Evolutionary conservation across 1,284 basidiomycete species (phyloP).

Genomic region (Bothia castanella): DNA sequence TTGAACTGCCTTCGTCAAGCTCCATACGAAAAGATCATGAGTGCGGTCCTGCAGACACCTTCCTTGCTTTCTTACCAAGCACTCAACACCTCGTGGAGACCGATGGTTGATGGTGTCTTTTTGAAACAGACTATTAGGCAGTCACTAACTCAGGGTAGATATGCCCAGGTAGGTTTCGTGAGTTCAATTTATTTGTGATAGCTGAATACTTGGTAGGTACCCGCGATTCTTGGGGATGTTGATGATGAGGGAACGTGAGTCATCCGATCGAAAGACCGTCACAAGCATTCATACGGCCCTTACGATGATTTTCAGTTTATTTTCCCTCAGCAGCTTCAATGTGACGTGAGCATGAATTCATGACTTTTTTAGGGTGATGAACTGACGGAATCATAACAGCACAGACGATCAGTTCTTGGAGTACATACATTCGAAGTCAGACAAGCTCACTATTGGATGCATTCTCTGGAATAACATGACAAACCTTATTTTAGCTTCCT

Average conservation of each 20-base stretch:
- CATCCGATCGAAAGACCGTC: background rate
- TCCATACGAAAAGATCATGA: slow-evolving; percentile 18
- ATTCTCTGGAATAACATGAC: too few species aligned
- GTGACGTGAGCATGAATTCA: slow-evolving; percentile 10
- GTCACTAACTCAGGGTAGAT: slow-evolving; percentile 11
- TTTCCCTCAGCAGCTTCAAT: slow-evolving; percentile 15
- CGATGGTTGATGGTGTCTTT: slow-evolving; percentile 13
- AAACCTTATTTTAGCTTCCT: slow-evolving; percentile 11
- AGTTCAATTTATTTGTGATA: background rate
- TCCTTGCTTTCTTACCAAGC: slow-evolving; percentile 18
- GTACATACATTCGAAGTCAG: slow-evolving; percentile 15
- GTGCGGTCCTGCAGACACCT: slow-evolving; percentile 8
- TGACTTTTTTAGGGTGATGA: background rate
- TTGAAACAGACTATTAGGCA: slow-evolving; percentile 13
- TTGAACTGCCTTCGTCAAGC: slow-evolving; percentile 41
- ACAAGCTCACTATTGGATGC: background rate
- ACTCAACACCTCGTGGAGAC: slow-evolving; percentile 12
- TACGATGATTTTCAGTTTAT: slow-evolving; percentile 15
- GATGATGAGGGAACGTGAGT: slow-evolving; percentile 35
- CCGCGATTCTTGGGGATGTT: slow-evolving; percentile 25
- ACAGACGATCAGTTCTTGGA: slow-evolving; percentile 17
- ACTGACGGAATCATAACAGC: background rate
- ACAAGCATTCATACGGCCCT: too few species aligned
- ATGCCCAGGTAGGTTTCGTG: slow-evolving; percentile 10
- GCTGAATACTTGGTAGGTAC: slow-evolving; percentile 20